These are phyloP conservation scores for Aspergillus mulundensis DNA, from an alignment of 495 filamentous ascomycete species.

Conservation along the genomic window DNA sequence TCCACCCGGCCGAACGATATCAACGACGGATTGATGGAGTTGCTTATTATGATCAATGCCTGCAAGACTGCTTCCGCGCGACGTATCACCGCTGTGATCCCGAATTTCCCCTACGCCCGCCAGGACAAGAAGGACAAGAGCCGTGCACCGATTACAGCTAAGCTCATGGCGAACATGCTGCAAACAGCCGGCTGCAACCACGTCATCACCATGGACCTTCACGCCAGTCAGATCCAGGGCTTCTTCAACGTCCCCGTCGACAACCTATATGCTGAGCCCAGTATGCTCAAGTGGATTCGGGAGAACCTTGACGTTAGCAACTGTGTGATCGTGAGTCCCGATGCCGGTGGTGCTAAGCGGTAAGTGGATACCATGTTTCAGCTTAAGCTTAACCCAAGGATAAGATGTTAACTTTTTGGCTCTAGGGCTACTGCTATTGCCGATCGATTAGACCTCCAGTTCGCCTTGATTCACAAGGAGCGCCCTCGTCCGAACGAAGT, in stretches of 20 bases:
- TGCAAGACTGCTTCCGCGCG: slow-evolving; percentile 95
- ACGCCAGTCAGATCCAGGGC: slow-evolving; percentile 64
- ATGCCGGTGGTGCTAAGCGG: slow-evolving; percentile 96
- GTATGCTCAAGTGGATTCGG: slow-evolving; percentile 83
- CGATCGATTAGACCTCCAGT: slow-evolving; percentile 87
- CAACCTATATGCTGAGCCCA: slow-evolving; percentile 94
- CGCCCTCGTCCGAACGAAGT: slow-evolving; percentile 93
- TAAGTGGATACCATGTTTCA: slow-evolving; percentile 37
- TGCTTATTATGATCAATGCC: slow-evolving; percentile 98
- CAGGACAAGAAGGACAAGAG: slow-evolving; percentile 99
- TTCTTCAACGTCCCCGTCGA: slow-evolving; percentile 99
- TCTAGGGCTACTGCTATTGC: slow-evolving; percentile 86
- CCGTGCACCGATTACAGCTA: slow-evolving; percentile 79
- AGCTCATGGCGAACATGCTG: slow-evolving; percentile 96
- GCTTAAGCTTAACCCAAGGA: not conserved
- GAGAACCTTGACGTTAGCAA: slow-evolving; percentile 80
- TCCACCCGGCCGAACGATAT: slow-evolving; percentile 94
- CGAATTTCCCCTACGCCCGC: slow-evolving; percentile 97
- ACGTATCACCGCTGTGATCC: slow-evolving; percentile 87
- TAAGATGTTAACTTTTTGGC: not conserved
- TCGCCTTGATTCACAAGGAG: slow-evolving; percentile 99
- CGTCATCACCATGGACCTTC: slow-evolving; percentile 83
- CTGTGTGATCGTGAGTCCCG: slow-evolving; percentile 92
- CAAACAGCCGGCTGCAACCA: slow-evolving; percentile 88
- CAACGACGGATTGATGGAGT: slow-evolving; percentile 98